Base-by-base conservation (phyloP, 345 rosid genomes). In the Populus davidiana region DNA sequence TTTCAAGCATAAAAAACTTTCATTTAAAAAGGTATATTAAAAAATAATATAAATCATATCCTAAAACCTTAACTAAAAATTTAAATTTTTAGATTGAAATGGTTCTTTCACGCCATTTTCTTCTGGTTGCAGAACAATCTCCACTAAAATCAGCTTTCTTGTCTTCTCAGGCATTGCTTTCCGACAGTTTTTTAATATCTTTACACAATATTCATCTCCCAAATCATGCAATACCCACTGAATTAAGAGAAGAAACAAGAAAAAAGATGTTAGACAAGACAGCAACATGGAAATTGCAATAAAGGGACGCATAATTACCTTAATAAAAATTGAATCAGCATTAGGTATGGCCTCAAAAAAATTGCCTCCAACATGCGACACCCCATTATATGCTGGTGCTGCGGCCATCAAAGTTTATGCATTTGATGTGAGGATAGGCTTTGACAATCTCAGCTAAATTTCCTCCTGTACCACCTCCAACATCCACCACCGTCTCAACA, bases 391-490 rank as follows among this genome's bases (percentile, higher is more conserved):
- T 18, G 9, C 6, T 0, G 88, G 85, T 3, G 88, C 88, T 1
- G 85, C 76, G 10, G 78, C 77, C 2, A 87, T 87, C 90, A 29
- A 87, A 87, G 73, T 87, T 85, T 1, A 79, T 31, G 1, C 80
- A 82, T 75, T 78, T 76, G 54, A 86, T 77, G 71, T 81, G 83
- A 1, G 87, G 86, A 72, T 82, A 39, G 0, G 74, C 61, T 72
- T 77, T 80, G 4, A 81, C 80, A 29, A 86, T 75, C 73, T 84
- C 85, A 1, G 74, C 72, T 8, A 82, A 8, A 25, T 66, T 1
- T 1, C 33, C 72, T 16, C 86, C 87, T 0, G 25, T 80, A 8
- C 89, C 87, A 49, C 85, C 89, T n/a, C 87, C 87, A 0, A 86
- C 87, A 35, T 86, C 87, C 11, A 82, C 82, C 79, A 84, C 36